Evolutionary conservation across 2,329 filamentous ascomycete genomes (phyloP), one percentile per base, ranked within the genome.

Genomic region (Aureobasidium sp.): DNA sequence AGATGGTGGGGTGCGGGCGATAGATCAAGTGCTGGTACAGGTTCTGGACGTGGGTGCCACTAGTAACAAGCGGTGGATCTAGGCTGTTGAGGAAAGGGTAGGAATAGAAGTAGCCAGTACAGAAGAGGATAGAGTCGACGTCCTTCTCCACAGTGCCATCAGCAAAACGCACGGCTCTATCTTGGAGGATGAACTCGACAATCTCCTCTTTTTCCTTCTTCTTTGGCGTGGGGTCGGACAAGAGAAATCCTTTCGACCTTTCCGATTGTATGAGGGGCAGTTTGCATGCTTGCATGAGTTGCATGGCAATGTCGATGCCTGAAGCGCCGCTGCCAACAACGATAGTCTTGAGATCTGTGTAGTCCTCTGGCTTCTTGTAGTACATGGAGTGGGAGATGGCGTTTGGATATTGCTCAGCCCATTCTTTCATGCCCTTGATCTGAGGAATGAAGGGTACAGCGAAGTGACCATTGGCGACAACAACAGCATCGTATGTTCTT

Each of bases 41-140:
- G 37, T 87, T 85, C 64, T 86, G 78, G 0, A 92, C 86, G 32
- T 88, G 82, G 37, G 81, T 82, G 0, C 92, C 92, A 60, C 85
- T 82, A 0, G 83, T 86, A 61, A 92, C 80, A 2, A 91, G 71
- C 0, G 83, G 78, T 0, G 85, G 80, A 21, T 63, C 41, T 3
- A 84, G 69, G 0, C 72, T 71, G 3, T 74, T 72, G 3, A 86
- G 71, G 69, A 96, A 97, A 0, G 91, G 91, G 62, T 88, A 89
- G 5, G 87, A 86, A 74, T 90, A 96, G 62, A 96, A 83, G 69
- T 95, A 97, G 0, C 93, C 93, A 0, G 93, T 97, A 72, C 90
- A 92, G 73, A 93, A 97, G 32, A 97, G 72, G 6, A 97, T 77
- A 1, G 84, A 82, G 69, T 97, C 92, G 61, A 97, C 74, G 37